Percentiles rank a stretch among this genome's conserved stretches.
phyloP scores from a whole-genome alignment of 192 early-diverging fungal species.

The Podila minutissima region DNA sequence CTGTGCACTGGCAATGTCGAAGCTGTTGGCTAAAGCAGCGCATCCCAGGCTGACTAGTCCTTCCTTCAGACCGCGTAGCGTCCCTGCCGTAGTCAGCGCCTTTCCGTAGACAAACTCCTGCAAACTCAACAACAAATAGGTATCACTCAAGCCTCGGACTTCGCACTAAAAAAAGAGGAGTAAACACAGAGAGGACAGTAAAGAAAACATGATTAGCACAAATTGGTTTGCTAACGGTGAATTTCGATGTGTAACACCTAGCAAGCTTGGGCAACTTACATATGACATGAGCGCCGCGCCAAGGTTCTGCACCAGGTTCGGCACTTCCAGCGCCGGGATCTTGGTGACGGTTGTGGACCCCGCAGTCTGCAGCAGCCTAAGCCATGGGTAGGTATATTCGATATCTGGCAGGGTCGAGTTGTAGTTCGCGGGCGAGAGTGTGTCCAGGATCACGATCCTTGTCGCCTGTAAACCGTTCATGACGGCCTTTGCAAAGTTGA shows the following conservation, averaged over 20 bases:
- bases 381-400: background rate
- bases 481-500: slow-evolving; percentile 44
- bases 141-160: slow-evolving; percentile 29
- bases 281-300: slow-evolving; percentile 46
- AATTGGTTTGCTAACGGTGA: background rate
- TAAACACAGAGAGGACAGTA: background rate
- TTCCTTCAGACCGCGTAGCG: slow-evolving; percentile 43
- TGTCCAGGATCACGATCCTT: slow-evolving; percentile 14
- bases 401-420: background rate
- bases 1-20: slow-evolving; percentile 18
- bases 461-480: slow-evolving; percentile 30
- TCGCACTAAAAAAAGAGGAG: slow-evolving; percentile 19
- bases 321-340: slow-evolving; percentile 42
- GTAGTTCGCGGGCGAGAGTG: background rate
- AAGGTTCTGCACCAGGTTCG: slow-evolving; percentile 47
- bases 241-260: background rate
- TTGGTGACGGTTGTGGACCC: background rate
- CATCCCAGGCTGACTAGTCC: slow-evolving; percentile 26
- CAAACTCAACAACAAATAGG: slow-evolving; percentile 37
- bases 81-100: slow-evolving; percentile 35
- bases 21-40: slow-evolving; percentile 7
- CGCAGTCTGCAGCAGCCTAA: background rate
- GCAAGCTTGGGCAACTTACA: slow-evolving; percentile 8
- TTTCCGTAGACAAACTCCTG: slow-evolving; percentile 49
- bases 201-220: background rate